Conservation (phyloP, 352 stramenopile genomes). For the Globisporangium camurandrum region DNA sequence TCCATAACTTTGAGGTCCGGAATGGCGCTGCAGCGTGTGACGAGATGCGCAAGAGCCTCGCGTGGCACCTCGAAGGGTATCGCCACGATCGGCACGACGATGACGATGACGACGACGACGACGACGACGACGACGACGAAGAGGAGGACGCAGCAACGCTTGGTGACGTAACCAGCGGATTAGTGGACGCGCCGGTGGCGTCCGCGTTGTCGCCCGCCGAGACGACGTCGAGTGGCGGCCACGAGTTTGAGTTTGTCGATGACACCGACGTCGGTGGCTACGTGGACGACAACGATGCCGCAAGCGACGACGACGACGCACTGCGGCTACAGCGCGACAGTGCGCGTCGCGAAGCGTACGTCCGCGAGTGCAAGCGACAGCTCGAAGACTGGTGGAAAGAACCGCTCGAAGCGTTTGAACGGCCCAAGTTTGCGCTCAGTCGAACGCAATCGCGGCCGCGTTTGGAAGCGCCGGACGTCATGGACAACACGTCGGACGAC, state of each 20-base stretch:
- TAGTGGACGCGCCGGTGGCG: neutral
- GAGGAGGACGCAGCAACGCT: too few relatives aligned
- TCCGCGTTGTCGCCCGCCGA: constrained; percentile 4
- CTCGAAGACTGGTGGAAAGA: constrained; percentile 84
- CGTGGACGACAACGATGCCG: too few relatives aligned
- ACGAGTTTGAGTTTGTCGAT: constrained; percentile 20
- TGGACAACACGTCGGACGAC: constrained; percentile 13
- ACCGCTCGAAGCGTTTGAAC: constrained; percentile 73
- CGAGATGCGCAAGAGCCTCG: constrained; percentile 52
- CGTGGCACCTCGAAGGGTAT: constrained; percentile 58
- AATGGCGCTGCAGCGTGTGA: constrained; percentile 59
- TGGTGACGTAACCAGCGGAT: neutral
- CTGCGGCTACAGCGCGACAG: constrained; percentile 21
- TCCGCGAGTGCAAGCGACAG: constrained; percentile 66
- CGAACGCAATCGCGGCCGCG: constrained; percentile 7
- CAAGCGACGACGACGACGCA: constrained; percentile 16
- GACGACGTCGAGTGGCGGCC: constrained; percentile 12
- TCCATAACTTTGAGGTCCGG: constrained; percentile 86
- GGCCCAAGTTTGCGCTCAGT: constrained; percentile 18
- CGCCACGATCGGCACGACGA: constrained; percentile 19
- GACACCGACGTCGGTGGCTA: too few relatives aligned
- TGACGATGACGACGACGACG: constrained; percentile 6
- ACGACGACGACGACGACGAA: constrained; percentile 8
- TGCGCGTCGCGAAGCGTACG: constrained; percentile 61
- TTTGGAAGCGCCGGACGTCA: constrained; percentile 8